Base-by-base conservation (phyloP, 2,329 filamentous ascomycete species). In the Monosporascus sp. region DNA sequence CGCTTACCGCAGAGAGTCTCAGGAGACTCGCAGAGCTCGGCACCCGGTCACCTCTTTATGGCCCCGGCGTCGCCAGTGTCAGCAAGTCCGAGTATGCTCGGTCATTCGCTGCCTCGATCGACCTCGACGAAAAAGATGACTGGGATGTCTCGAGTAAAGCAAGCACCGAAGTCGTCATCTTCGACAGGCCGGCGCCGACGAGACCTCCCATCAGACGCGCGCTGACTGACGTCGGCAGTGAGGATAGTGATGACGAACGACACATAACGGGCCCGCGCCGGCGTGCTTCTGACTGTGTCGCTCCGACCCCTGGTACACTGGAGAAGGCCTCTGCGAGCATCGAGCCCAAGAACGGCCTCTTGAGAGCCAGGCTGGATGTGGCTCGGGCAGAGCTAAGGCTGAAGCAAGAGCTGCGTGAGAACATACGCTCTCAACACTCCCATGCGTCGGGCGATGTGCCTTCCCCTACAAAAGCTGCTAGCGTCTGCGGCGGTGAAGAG, bases 1-100 rank as follows among this genome's bases (percentile, higher is more conserved):
- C 46, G 16, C 43, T 46, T 27, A 46, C 43, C 17, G 24, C 43
- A 9, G 55, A 60, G 17, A 61, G 58, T 14, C n/a, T 24, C 8
- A n/a, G 56, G 11, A 51, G 58, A 40, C 52, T 60, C 2, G 55
- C 58, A 50, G 49, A 53, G 9, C 52, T 63, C 2, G 58, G 60
- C 2, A 44, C 27, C 19, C 54, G 58, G 24, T 57, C 60, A 11
- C 55, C 49, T 2, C 51, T 48, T 38, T 60, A 59, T 31, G 52
- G 59, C 5, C 43, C 43, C 37, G 52, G 58, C 9, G 53, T 55
- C 7, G 51, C 51, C 20, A 56, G 38, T 45, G 44, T 52, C 20
- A 37, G 31, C 22, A 46, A n/a, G 43, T 46, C 43, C 43, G 43
- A 46, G 43, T 27, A 46, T 37, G 20, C 14, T 17, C 50, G 26